Base-by-base conservation (phyloP, 2,329 filamentous ascomycete species). In the Colletotrichum nymphaeae region DNA sequence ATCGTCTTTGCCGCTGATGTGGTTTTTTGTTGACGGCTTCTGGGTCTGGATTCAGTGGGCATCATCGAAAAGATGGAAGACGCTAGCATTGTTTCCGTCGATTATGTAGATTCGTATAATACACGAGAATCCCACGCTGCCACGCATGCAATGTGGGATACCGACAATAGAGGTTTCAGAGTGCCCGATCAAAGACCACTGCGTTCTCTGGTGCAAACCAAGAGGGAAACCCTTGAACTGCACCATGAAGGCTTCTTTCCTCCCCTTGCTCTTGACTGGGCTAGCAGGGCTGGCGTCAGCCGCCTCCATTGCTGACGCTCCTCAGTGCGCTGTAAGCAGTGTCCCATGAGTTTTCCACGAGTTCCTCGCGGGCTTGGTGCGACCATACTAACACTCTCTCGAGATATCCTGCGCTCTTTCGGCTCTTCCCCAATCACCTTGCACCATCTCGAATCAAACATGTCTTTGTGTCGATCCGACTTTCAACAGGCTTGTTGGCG, bases 391-490 rank as follows among this genome's bases (percentile, higher is more conserved):
- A 42, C 37, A 19, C 1, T 3, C 14, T 42, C 37, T 42, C 14
- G 16, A 42, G 37, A 42, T 42, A 42, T 42, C 37, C 37, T 42
- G 37, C 37, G 37, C 37, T 42, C 37, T 42, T 42, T 42, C 37
- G 16, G 37, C 37, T 42, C 37, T 42, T 42, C 14, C 37, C 14
- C 42, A 68, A 30, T 53, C 57, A 3, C 28, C 65, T 5, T 68
- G 65, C 19, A 37, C 65, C 6, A 62, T 68, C 28, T 22, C 46
- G 16, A 63, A 68, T 14, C 28, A 60, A 8, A 63, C 57, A 30
- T 68, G 66, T 30, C 46, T 68, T 5, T 68, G 66, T 22, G 37
- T 30, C 46, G 59, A 68, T 30, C 57, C 57, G 8, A 62, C 59
- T 7, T 68, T 68, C 57, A 63, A 46, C 14, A 52, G 32, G 2